phyloP scores from a whole-genome alignment of 306 rosid genomes.

The Macrotyloma uniflorum region DNA sequence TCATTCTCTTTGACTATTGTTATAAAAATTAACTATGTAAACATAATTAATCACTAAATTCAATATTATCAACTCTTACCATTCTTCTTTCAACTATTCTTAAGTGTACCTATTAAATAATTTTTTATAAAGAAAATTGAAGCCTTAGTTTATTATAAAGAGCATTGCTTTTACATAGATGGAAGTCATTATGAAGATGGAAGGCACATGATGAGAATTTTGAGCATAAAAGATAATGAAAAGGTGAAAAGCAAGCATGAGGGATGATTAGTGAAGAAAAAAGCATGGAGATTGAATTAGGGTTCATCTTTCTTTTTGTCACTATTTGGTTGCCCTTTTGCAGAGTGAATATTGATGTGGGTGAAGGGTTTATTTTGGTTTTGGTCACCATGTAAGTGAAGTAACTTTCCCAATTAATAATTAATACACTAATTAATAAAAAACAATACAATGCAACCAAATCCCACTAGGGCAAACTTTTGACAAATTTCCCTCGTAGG shows the following conservation, averaged over 20 bases:
- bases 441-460: conserved; percentile 46
- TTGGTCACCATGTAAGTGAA: conserved; percentile 37
- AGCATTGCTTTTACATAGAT: background rate
- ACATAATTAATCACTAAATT: no score
- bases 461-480: conserved; percentile 68
- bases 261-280: background rate
- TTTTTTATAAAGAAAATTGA: no score
- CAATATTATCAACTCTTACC: no score
- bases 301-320: conserved; percentile 61
- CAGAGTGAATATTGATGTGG: conserved; percentile 8
- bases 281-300: conserved; percentile 38
- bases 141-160: background rate
- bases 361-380: conserved; percentile 16
- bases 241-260: conserved; percentile 4
- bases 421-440: background rate
- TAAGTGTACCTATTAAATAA: no score
- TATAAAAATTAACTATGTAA: no score
- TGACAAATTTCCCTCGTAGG: conserved; percentile 34
- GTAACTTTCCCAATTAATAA: conserved; percentile 32
- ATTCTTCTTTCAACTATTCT: no score
- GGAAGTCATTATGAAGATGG: background rate
- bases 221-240: conserved; percentile 18
- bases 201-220: background rate
- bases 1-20: no score
- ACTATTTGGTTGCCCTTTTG: conserved; percentile 59